These are phyloP conservation scores for Leucocoprinus sp. DNA, from an alignment of 768 basidiomycete species.

Conservation along the genomic window DNA sequence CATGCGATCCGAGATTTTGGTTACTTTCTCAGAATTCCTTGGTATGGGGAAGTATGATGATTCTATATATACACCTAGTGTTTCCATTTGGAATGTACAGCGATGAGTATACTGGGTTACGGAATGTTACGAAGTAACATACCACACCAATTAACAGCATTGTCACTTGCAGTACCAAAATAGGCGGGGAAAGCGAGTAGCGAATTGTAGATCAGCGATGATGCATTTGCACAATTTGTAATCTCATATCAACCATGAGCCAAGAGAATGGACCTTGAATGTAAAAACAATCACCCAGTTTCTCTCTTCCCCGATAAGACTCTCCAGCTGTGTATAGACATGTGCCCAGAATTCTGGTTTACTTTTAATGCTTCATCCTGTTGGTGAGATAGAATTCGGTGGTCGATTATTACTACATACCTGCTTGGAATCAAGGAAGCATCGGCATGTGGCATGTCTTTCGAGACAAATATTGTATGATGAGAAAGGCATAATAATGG, in stretches of 20 bases:
- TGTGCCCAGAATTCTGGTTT: constrained; percentile 80
- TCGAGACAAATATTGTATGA: constrained; percentile 1
- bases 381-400: neutral
- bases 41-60: constrained; percentile 52
- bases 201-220: constrained; percentile 73
- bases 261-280: neutral
- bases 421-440: constrained; percentile 59
- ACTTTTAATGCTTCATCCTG: constrained; percentile 43
- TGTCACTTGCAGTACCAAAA: constrained; percentile 53
- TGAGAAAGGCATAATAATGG: no score
- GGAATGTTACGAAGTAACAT: constrained; percentile 21
- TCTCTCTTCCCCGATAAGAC: constrained; percentile 57
- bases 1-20: constrained; percentile 26
- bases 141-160: constrained; percentile 94
- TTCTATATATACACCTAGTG: constrained; percentile 78
- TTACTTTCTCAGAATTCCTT: constrained; percentile 16
- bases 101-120: neutral
- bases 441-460: constrained; percentile 79
- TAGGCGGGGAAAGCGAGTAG: constrained; percentile 56
- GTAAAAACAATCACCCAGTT: constrained; percentile 53
- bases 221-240: constrained; percentile 80
- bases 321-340: constrained; percentile 53
- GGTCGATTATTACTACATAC: constrained; percentile 19
- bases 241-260: constrained; percentile 37
- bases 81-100: neutral